These are phyloP conservation scores for Gryganskiella cystojenkinii DNA, from an alignment of 192 early-diverging fungal species.

Conservation along the genomic window DNA sequence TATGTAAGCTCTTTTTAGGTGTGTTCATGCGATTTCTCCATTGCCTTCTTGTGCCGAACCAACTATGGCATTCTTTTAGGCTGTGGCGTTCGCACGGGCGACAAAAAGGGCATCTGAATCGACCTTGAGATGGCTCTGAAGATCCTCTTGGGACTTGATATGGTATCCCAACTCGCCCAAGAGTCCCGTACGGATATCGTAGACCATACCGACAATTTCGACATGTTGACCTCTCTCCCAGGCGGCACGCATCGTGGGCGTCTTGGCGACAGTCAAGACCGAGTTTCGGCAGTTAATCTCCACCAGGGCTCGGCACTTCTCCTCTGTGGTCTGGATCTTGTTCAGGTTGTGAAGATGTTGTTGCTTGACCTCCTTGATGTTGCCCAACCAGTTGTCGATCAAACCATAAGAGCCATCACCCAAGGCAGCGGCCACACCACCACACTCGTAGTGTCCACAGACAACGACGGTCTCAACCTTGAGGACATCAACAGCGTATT, in stretches of 20 bases:
- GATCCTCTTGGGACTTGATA: slow-evolving; percentile 15
- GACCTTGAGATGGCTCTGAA: slow-evolving; percentile 22
- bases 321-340: slow-evolving; percentile 43
- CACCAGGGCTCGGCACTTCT: slow-evolving; percentile 60
- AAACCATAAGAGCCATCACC: slow-evolving; percentile 71
- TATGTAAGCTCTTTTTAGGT: too few relatives aligned
- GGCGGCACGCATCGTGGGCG: slow-evolving; percentile 84
- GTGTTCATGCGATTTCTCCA: too few relatives aligned
- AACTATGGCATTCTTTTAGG: not conserved
- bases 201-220: slow-evolving; percentile 72
- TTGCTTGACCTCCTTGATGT: slow-evolving; percentile 85
- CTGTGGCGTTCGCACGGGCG: slow-evolving; percentile 1
- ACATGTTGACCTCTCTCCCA: slow-evolving; percentile 81
- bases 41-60: too few relatives aligned
- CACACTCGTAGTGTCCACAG: slow-evolving; percentile 85
- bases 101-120: slow-evolving; percentile 29
- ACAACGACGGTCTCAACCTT: slow-evolving; percentile 95
- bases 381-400: slow-evolving; percentile 91
- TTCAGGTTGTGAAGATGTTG: slow-evolving; percentile 52
- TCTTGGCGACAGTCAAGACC: slow-evolving; percentile 74
- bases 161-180: slow-evolving; percentile 46
- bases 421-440: slow-evolving; percentile 73
- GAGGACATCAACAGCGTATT: slow-evolving; percentile 92
- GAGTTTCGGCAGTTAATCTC: slow-evolving; percentile 84
- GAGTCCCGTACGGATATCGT: slow-evolving; percentile 70